Conservation (phyloP, 495 filamentous ascomycete species). For the Elasticomyces elasticus region DNA sequence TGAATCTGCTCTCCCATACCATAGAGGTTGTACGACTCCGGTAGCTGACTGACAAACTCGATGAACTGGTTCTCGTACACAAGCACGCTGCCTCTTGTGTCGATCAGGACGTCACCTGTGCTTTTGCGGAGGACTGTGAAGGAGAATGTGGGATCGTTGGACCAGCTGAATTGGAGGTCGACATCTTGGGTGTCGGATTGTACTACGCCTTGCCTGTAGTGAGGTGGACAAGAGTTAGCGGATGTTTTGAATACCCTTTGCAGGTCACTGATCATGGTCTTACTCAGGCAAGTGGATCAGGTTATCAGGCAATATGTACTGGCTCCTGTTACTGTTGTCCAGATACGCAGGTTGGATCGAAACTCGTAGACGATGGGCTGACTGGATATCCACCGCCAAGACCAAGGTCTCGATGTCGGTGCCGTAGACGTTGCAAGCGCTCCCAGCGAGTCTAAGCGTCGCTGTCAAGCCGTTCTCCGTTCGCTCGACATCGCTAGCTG, state of each 20-base stretch:
- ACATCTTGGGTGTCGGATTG: conserved; percentile 27
- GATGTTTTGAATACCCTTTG: no score
- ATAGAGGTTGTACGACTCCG: conserved; percentile 54
- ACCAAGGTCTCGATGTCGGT: conserved; percentile 50
- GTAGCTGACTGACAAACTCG: conserved; percentile 48
- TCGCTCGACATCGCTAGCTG: conserved; percentile 40
- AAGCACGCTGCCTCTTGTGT: conserved; percentile 45
- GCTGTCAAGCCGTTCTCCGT: conserved; percentile 44
- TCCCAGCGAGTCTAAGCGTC: conserved; percentile 43
- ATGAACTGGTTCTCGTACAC: conserved; percentile 59
- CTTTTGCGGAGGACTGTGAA: conserved; percentile 48
- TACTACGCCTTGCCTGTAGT: conserved; percentile 40
- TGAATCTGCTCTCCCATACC: conserved; percentile 50
- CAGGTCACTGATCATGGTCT: no score
- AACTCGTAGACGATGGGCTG: conserved; percentile 60
- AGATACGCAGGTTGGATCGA: conserved; percentile 51
- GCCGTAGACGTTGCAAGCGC: conserved; percentile 51
- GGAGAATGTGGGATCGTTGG: conserved; percentile 49
- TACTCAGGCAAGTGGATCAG: no score
- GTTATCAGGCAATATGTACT: conserved; percentile 64
- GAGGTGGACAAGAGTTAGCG: conserved; percentile 54
- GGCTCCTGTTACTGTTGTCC: conserved; percentile 59
- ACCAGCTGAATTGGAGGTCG: conserved; percentile 42
- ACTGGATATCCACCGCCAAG: conserved; percentile 46
- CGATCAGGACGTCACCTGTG: conserved; percentile 49